These are phyloP conservation scores for Chamaenerion angustifolium DNA, from an alignment of 345 rosid genomes.

Conservation along the genomic window DNA sequence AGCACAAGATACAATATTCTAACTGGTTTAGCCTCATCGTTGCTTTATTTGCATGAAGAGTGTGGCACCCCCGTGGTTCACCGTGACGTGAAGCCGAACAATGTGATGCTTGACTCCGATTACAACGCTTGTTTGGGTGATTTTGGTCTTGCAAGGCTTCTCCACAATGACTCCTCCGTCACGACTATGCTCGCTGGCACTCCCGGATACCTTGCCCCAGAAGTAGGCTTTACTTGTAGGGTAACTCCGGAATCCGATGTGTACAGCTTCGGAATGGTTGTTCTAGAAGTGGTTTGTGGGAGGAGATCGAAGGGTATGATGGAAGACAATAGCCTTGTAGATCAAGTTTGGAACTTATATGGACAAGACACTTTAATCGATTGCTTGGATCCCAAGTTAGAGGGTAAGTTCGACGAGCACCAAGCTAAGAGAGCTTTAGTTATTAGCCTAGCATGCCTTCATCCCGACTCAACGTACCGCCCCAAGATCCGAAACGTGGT, in stretches of 20 bases:
- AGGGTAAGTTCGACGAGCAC: constrained; percentile 12
- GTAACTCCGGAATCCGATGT: constrained; percentile 20
- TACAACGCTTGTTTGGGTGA: constrained; percentile 24
- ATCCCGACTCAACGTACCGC: constrained; percentile 13
- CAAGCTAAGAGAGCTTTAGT: constrained; percentile 16
- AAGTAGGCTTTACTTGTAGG: constrained; percentile 19
- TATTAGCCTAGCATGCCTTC: constrained; percentile 23
- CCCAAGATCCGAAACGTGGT: constrained; percentile 26
- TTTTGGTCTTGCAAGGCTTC: constrained; percentile 26
- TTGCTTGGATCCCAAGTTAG: constrained; percentile 13
- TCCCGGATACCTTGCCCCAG: constrained; percentile 27
- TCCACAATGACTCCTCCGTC: constrained; percentile 12
- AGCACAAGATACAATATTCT: constrained; percentile 17
- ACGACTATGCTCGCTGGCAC: constrained; percentile 35
- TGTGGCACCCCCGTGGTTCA: constrained; percentile 27
- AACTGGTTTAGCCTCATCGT: constrained; percentile 24
- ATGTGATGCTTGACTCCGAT: constrained; percentile 23
- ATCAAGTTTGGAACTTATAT: constrained; percentile 17
- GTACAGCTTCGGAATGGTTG: constrained; percentile 25
- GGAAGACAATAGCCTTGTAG: constrained; percentile 26
- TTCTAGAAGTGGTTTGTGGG: constrained; percentile 23
- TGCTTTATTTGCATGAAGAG: constrained; percentile 31
- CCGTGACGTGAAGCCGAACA: constrained; percentile 30
- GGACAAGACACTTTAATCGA: constrained; percentile 11
- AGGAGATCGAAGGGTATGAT: constrained; percentile 16